Evolutionary conservation across 2,329 filamentous ascomycete species (phyloP).

Genomic region (Aspergillus sp.): DNA sequence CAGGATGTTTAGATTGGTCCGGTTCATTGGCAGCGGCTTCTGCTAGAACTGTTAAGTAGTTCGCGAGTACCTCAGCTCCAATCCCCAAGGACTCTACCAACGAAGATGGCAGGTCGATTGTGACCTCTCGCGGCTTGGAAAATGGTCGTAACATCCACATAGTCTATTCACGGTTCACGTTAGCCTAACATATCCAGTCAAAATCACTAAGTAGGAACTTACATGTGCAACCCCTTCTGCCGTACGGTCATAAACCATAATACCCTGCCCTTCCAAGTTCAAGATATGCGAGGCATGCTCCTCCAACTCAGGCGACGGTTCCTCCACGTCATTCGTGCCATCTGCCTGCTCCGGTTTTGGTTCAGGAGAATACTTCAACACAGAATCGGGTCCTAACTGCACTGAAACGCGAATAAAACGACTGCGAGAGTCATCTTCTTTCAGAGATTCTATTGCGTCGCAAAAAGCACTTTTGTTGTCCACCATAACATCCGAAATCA

Average conservation of each 20-base stretch:
- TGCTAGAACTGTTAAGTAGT: conserved; percentile 85
- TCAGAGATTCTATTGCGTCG: conserved; percentile 83
- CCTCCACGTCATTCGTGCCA: conserved; percentile 29
- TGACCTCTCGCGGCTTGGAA: conserved; percentile 83
- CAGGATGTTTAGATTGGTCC: conserved; percentile 70
- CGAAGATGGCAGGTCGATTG: conserved; percentile 85
- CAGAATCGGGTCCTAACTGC: conserved; percentile 67
- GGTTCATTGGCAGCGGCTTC: conserved; percentile 77
- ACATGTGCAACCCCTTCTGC: conserved; percentile 89
- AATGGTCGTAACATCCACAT: conserved; percentile 99
- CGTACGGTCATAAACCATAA: conserved; percentile 92
- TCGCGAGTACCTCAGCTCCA: conserved; percentile 89
- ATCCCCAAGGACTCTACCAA: conserved; percentile 93
- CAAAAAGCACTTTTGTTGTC: conserved; percentile 79
- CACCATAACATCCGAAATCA: conserved; percentile 77
- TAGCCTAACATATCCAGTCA: conserved; percentile 1
- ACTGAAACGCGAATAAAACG: conserved; percentile 83
- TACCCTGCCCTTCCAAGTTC: conserved; percentile 91
- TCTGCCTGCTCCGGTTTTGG: conserved; percentile 23
- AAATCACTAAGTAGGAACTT: conserved; percentile 43
- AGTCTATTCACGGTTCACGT: conserved; percentile 57
- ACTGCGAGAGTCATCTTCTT: conserved; percentile 88
- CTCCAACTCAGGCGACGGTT: conserved; percentile 41
- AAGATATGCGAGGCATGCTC: conserved; percentile 57
- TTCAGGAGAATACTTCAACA: conserved; percentile 52